Evolutionary conservation across 768 basidiomycete species (phyloP).

Genomic region (Lactifluus pinguis): DNA sequence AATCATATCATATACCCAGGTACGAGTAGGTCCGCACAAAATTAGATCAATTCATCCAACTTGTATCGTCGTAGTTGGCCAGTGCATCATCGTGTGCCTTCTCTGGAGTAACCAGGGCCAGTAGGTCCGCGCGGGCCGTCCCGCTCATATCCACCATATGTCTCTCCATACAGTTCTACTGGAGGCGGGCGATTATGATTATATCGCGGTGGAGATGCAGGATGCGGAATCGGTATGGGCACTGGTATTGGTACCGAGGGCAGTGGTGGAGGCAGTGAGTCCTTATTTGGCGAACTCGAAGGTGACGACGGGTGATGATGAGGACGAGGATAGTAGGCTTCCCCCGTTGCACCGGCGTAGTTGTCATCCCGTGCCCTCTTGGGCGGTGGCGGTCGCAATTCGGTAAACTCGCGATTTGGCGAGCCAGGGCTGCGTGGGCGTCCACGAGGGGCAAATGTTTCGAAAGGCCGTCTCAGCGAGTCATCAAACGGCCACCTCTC

Average conservation of each 20-base stretch:
- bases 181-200: not conserved
- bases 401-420: not conserved
- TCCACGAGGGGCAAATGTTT: slow-evolving; percentile 2
- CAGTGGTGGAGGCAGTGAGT: not conserved
- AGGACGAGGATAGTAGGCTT: slow-evolving; percentile 1
- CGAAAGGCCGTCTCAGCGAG: not conserved
- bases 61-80: too few relatives aligned
- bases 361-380: slow-evolving; percentile 18
- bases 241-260: not conserved
- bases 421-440: slow-evolving; percentile 17
- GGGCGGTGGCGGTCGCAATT: slow-evolving; percentile 11
- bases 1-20: not conserved
- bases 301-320: not conserved
- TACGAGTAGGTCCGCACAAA: not conserved
- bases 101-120: slow-evolving; percentile 2
- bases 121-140: not conserved
- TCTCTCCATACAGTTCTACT: not conserved
- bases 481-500: slow-evolving; percentile 8
- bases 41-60: not conserved
- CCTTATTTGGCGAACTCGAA: not conserved
- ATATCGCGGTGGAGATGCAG: not conserved
- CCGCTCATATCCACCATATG: slow-evolving; percentile 7
- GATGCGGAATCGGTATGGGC: slow-evolving; percentile 8
- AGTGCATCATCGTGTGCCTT: not conserved
- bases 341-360: not conserved